Percentiles rank a stretch among this genome's conserved stretches.
Evolutionary conservation across 306 rosid genomes (phyloP).

Genomic region (Gillenia trifoliata): DNA sequence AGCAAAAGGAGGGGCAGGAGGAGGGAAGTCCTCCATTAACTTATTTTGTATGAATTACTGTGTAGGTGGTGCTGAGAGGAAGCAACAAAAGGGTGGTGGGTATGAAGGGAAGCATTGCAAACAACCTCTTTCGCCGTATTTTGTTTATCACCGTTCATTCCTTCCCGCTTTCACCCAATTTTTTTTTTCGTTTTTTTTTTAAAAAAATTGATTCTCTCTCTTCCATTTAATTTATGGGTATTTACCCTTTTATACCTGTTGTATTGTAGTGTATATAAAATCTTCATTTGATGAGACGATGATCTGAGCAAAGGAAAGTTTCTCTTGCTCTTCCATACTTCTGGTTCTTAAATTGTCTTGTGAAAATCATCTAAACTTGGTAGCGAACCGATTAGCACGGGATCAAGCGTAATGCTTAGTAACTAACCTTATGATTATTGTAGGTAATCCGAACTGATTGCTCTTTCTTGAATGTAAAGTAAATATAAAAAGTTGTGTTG

Average conservation of each 20-base stretch:
- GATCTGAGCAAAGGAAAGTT: conserved; percentile 33
- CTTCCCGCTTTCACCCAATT: neutral
- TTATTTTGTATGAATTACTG: conserved; percentile 38
- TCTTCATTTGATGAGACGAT: conserved; percentile 33
- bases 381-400: too few species aligned
- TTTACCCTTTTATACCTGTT: conserved; percentile 44
- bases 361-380: neutral
- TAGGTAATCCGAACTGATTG: too few species aligned
- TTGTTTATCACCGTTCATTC: conserved; percentile 3
- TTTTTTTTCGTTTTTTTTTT: conserved; percentile 13
- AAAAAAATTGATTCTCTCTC: conserved; percentile 32
- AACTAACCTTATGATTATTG: too few species aligned
- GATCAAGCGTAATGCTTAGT: too few species aligned
- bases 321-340: conserved; percentile 16
- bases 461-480: too few species aligned
- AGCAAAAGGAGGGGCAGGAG: conserved; percentile 23
- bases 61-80: conserved; percentile 24
- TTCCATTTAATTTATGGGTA: conserved; percentile 49
- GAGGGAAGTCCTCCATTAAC: conserved; percentile 39
- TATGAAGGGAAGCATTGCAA: conserved; percentile 28
- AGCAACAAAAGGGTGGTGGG: conserved; percentile 21
- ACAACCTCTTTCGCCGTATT: conserved; percentile 5
- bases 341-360: neutral
- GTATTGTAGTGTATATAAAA: conserved; percentile 73
- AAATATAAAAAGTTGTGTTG: too few species aligned